Evolutionary conservation across 106 monocot species (phyloP).

Genomic region (Dendrobium officinale): DNA sequence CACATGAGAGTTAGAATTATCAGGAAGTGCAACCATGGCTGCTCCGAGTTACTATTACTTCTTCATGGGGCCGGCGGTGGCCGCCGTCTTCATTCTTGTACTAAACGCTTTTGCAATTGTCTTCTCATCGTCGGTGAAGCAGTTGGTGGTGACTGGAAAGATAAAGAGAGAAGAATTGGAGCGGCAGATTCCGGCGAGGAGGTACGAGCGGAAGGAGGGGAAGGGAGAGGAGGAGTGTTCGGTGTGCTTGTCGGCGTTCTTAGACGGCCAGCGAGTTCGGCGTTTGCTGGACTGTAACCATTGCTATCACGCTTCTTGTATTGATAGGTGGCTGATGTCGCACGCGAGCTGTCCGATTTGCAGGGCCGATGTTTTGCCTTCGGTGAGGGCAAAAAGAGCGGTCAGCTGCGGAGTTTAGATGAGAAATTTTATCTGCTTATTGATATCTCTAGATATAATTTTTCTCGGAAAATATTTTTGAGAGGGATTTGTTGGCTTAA

Average conservation of each 20-base stretch:
- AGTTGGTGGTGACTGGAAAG: not conserved
- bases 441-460: no score
- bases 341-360: constrained; percentile 29
- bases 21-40: not conserved
- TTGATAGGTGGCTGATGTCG: constrained; percentile 36
- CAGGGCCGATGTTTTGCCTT: constrained; percentile 3
- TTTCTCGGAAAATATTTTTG: no score
- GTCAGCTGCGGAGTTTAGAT: no score
- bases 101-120: constrained; percentile 8
- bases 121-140: not conserved
- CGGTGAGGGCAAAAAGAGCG: not conserved
- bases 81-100: constrained; percentile 10
- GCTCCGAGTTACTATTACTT: not conserved
- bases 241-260: constrained; percentile 31
- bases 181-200: constrained; percentile 1
- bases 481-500: no score
- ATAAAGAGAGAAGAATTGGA: not conserved
- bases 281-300: constrained; percentile 28
- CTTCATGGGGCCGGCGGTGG: not conserved
- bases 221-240: constrained; percentile 15
- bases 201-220: constrained; percentile 4
- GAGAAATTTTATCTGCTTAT: no score
- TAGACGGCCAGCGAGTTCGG: constrained; percentile 27
- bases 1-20: not conserved
- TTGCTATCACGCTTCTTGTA: constrained; percentile 27